phyloP scores from a whole-genome alignment of 768 basidiomycete species.

The Lyophyllum shimeji region DNA sequence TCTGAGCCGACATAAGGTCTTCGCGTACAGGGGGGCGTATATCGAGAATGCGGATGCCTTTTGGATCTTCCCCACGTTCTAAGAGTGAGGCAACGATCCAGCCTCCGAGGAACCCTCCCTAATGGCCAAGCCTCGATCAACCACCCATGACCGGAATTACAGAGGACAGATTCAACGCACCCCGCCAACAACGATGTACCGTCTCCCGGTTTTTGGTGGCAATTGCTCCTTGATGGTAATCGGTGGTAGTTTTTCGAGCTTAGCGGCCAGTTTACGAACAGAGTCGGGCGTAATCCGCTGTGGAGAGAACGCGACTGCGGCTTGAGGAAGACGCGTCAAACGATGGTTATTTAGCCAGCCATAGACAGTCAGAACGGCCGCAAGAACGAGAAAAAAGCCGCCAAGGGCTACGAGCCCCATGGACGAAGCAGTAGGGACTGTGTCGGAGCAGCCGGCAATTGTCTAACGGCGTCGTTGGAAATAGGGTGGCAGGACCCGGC shows the following conservation, averaged over 20 bases:
- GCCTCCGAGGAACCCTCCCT: constrained; percentile 77
- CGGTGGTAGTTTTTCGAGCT: constrained; percentile 31
- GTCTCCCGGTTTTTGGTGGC: constrained; percentile 68
- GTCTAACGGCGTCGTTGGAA: too few species aligned
- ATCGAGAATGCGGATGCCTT: constrained; percentile 65
- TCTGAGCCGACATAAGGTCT: constrained; percentile 54
- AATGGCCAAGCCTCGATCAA: not conserved
- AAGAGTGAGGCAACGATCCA: constrained; percentile 75
- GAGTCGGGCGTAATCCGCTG: constrained; percentile 45
- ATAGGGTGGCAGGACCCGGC: too few species aligned
- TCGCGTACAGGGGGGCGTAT: constrained; percentile 57
- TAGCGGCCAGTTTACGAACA: constrained; percentile 35
- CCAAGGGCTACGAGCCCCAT: not conserved
- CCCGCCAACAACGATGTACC: constrained; percentile 78
- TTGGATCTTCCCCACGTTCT: constrained; percentile 69
- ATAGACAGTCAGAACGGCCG: constrained; percentile 27
- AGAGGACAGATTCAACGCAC: constrained; percentile 25
- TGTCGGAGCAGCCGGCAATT: too few species aligned
- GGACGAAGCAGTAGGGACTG: not conserved
- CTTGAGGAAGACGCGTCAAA: constrained; percentile 47
- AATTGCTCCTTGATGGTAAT: constrained; percentile 43
- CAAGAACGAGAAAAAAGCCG: constrained; percentile 4
- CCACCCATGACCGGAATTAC: not conserved
- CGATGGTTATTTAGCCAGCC: constrained; percentile 50
- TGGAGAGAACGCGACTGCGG: constrained; percentile 50